phyloP scores from a whole-genome alignment of 2,329 filamentous ascomycete genomes.

The Aspergillus caelatus region DNA sequence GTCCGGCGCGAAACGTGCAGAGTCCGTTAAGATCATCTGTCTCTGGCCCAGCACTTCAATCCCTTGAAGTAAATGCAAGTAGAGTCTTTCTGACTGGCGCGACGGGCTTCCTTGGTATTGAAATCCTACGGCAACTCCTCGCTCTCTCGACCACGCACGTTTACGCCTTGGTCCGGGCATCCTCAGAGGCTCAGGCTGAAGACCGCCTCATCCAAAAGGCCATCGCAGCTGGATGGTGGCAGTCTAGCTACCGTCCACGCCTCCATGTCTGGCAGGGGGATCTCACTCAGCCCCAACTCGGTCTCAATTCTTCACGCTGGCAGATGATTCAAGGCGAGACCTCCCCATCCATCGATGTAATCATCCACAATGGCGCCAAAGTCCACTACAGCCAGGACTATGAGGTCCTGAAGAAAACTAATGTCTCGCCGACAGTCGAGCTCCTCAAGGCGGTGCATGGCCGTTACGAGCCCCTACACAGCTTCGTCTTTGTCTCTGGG shows the following conservation, averaged over 20 bases:
- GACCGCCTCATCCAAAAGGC: neutral
- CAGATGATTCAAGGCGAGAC: neutral
- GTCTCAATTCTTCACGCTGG: neutral
- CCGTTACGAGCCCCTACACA: neutral
- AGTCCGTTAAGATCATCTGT: too few relatives aligned
- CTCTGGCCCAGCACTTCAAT: too few relatives aligned
- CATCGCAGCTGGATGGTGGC: neutral
- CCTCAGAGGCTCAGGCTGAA: neutral
- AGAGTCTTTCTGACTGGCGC: too few relatives aligned
- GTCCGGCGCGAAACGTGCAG: too few relatives aligned
- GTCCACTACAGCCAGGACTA: neutral
- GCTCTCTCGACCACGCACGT: neutral
- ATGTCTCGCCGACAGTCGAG: neutral
- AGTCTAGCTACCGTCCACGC: neutral
- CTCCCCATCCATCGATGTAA: neutral
- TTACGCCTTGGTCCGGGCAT: neutral
- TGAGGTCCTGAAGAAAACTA: neutral
- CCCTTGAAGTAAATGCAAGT: too few relatives aligned
- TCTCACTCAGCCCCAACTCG: neutral
- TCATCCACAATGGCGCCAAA: neutral
- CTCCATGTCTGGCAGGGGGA: neutral
- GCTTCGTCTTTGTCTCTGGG: conserved; percentile 1
- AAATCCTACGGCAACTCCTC: neutral
- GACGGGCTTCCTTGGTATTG: too few relatives aligned
- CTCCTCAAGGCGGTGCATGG: neutral